Conservation (phyloP, 768 basidiomycete species). For the Suillus luteus region DNA sequence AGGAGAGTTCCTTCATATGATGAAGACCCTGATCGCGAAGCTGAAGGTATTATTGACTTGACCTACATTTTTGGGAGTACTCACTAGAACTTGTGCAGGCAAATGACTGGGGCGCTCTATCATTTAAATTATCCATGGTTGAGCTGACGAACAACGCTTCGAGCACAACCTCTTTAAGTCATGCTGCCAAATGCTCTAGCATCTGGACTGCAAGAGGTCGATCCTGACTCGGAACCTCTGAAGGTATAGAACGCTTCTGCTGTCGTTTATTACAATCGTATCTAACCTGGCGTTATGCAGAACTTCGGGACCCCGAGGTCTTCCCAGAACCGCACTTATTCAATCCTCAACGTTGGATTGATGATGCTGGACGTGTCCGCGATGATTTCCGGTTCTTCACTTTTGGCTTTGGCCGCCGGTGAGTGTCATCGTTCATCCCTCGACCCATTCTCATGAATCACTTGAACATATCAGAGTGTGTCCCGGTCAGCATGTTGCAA, state of each 20-base stretch:
- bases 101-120: constrained; percentile 66
- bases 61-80: background rate
- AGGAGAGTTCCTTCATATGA: constrained; percentile 53
- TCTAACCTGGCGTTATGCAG: constrained; percentile 28
- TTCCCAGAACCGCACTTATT: constrained; percentile 59
- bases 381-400: constrained; percentile 33
- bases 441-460: background rate
- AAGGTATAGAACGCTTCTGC: constrained; percentile 40
- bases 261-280: background rate
- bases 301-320: constrained; percentile 55
- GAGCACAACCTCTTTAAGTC: constrained; percentile 42
- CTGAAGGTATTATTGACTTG: constrained; percentile 45
- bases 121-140: constrained; percentile 26
- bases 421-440: constrained; percentile 5
- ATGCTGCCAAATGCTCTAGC: constrained; percentile 50
- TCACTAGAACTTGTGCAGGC: constrained; percentile 36
- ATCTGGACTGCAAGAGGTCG: constrained; percentile 47
- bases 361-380: constrained; percentile 23
- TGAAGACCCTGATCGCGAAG: constrained; percentile 70
- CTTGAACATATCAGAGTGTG: constrained; percentile 43
- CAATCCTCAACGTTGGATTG: constrained; percentile 55
- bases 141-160: constrained; percentile 33
- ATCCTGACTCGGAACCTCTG: constrained; percentile 48
- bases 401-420: constrained; percentile 41
- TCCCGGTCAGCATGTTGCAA: constrained; percentile 50